Conservation (phyloP, 2,329 filamentous ascomycete species). For the Rhexocercosporidium sp. region DNA sequence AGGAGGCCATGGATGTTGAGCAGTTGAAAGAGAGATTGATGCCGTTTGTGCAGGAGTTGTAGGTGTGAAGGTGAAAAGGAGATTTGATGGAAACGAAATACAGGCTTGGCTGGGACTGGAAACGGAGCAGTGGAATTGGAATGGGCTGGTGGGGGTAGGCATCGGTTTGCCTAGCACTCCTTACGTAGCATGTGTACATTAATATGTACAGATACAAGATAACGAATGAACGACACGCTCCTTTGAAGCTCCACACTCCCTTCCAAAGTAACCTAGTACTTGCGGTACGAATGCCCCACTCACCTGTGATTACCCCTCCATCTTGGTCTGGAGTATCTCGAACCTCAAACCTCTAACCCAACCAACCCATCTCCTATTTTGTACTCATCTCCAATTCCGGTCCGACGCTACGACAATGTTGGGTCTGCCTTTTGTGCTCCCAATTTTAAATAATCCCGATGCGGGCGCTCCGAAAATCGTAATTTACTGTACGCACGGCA, state of each 20-base stretch:
- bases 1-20: slow-evolving; percentile 60
- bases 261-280: no score
- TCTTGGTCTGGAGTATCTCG: no score
- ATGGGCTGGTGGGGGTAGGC: not conserved
- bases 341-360: no score
- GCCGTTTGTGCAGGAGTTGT: slow-evolving; percentile 31
- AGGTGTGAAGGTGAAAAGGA: not conserved
- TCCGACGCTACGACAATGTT: no score
- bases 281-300: no score
- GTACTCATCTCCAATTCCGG: not conserved
- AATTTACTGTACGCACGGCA: not conserved
- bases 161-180: not conserved
- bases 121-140: not conserved
- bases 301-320: not conserved
- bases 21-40: slow-evolving; percentile 56
- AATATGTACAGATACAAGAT: not conserved
- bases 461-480: not conserved
- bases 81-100: no score
- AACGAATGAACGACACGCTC: slow-evolving; percentile 15
- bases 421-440: no score
- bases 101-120: not conserved
- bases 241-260: not conserved
- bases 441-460: no score
- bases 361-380: no score
- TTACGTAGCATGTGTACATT: not conserved